Conservation (phyloP, 2,329 filamentous ascomycete genomes). For the Pseudogymnoascus destructans region DNA sequence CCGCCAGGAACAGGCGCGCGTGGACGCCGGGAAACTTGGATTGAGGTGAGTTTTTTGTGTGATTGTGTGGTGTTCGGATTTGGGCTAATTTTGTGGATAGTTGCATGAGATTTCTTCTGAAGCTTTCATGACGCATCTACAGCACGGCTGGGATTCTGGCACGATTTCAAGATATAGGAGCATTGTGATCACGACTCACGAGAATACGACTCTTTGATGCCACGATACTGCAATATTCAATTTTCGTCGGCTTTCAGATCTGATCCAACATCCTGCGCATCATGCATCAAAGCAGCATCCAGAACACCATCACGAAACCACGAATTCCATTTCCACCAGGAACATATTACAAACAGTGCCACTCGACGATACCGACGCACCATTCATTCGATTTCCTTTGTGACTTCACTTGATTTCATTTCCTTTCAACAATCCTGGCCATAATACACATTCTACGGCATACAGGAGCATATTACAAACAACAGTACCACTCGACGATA, state of each 20-base stretch:
- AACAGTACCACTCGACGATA: too few relatives aligned
- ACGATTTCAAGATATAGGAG: background rate
- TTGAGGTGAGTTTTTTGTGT: background rate
- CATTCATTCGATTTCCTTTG: background rate
- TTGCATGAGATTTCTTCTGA: background rate
- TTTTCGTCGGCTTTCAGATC: background rate
- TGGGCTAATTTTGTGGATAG: background rate
- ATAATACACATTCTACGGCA: too few relatives aligned
- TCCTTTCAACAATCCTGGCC: too few relatives aligned
- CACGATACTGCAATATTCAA: background rate
- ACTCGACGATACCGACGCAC: background rate
- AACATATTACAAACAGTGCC: background rate
- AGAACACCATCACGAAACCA: background rate
- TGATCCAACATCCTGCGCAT: background rate
- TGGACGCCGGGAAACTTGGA: background rate
- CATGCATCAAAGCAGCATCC: background rate
- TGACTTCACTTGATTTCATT: too few relatives aligned
- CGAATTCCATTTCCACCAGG: background rate
- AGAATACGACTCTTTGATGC: background rate
- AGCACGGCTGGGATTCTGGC: background rate
- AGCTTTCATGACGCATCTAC: background rate
- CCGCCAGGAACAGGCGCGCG: background rate
- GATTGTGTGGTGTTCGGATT: background rate
- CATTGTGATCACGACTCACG: background rate
- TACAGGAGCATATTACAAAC: too few relatives aligned